phyloP scores from a whole-genome alignment of 2,329 filamentous ascomycete genomes.

The Escovopsis sp. region DNA sequence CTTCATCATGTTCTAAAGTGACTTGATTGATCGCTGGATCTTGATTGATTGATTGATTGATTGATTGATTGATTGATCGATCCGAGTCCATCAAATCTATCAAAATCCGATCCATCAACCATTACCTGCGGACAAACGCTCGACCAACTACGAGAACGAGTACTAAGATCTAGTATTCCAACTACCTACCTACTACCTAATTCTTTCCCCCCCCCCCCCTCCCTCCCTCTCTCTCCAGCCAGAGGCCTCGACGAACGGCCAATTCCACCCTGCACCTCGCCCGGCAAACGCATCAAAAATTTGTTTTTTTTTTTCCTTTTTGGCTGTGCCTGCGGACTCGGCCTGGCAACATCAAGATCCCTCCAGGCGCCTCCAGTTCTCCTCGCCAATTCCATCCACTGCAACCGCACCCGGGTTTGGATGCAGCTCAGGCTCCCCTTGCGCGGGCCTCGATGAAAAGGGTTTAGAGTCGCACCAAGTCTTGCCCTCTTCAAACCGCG shows the following conservation, averaged over 20 bases:
- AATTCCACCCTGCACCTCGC: slow-evolving; percentile 13
- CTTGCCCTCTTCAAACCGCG: slow-evolving; percentile 22
- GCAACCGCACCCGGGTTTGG: slow-evolving; percentile 16
- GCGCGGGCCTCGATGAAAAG: slow-evolving; percentile 22
- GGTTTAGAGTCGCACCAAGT: slow-evolving; percentile 26
- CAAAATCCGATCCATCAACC: too few species aligned
- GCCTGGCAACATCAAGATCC: not conserved
- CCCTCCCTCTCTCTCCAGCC: too few species aligned
- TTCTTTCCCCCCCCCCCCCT: slow-evolving; percentile 18
- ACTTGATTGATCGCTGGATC: too few species aligned
- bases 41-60: too few species aligned
- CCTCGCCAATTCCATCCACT: slow-evolving; percentile 13
- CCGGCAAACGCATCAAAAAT: slow-evolving; percentile 11
- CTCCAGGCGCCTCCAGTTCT: slow-evolving; percentile 9
- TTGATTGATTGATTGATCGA: too few species aligned
- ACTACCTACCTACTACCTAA: too few species aligned
- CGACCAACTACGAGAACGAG: too few species aligned
- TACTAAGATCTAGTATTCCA: slow-evolving; percentile 13
- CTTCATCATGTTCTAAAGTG: too few species aligned
- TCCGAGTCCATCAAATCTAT: too few species aligned
- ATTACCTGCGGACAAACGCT: too few species aligned
- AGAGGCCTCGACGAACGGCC: slow-evolving; percentile 13
- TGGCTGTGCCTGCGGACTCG: too few species aligned
- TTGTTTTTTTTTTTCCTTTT: slow-evolving; percentile 4
- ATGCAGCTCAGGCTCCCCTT: slow-evolving; percentile 17